Conservation (phyloP, 257 asterid genomes). For the Orobanche coerulescens region DNA sequence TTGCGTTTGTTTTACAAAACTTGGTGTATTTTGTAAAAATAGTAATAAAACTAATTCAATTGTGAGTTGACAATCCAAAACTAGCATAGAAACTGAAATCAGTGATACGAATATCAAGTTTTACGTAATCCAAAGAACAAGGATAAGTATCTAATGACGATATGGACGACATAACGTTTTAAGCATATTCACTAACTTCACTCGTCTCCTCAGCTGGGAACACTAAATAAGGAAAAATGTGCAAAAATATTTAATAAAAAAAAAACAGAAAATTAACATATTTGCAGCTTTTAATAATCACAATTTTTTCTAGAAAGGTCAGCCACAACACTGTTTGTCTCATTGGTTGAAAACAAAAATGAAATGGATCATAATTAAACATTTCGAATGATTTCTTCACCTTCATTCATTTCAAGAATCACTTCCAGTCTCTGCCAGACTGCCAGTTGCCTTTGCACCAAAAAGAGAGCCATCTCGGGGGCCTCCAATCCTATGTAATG, state of each 20-base stretch:
- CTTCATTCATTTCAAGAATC: constrained; percentile 14
- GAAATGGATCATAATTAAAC: constrained; percentile 10
- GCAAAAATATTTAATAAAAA: constrained; percentile 7
- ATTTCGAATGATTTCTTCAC: constrained; percentile 20
- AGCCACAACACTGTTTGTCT: constrained; percentile 12
- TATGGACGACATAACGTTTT: no score
- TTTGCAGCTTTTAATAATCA: constrained; percentile 24
- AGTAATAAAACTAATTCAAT: no score
- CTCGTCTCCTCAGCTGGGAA: background rate
- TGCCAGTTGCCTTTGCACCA: constrained; percentile 21
- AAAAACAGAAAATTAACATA: background rate
- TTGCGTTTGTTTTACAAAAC: no score
- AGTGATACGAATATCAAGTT: no score
- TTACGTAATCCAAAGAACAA: no score
- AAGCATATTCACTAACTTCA: no score
- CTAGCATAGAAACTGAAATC: no score
- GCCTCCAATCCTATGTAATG: constrained; percentile 21
- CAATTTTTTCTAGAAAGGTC: constrained; percentile 22
- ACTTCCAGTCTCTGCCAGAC: constrained; percentile 10
- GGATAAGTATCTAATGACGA: no score
- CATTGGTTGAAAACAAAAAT: constrained; percentile 14
- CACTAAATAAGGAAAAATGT: background rate
- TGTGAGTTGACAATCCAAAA: no score
- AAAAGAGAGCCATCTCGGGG: constrained; percentile 26
- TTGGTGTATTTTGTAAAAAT: no score